Percentiles rank a stretch among this genome's conserved stretches.
Conservation (phyloP, 202 grass and related monocot genomes). For the Digitaria exilis region DNA sequence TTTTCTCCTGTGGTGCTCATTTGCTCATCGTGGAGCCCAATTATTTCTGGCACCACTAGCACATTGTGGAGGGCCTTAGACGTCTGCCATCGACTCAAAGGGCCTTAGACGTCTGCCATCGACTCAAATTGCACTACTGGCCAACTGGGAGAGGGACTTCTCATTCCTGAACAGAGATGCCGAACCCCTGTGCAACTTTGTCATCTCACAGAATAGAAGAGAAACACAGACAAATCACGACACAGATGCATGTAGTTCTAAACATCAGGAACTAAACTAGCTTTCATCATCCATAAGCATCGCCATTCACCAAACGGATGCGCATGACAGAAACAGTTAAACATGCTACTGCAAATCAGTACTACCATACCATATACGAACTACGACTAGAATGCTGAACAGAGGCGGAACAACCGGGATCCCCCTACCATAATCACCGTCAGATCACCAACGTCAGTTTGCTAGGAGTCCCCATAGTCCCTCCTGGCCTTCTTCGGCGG, state of each 20-base stretch:
- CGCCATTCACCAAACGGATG: background rate
- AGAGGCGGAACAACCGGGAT: background rate
- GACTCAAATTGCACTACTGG: background rate
- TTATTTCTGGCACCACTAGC: too few species aligned
- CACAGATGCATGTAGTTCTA: background rate
- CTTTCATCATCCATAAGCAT: background rate
- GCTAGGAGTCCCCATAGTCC: constrained; percentile 41
- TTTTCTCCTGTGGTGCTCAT: too few species aligned
- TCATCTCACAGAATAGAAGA: background rate
- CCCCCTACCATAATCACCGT: background rate
- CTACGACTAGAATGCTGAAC: constrained; percentile 26
- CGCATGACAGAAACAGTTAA: background rate
- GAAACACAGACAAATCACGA: background rate
- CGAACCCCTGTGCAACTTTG: background rate
- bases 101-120: background rate
- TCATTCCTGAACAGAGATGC: background rate
- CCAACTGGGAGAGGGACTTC: background rate
- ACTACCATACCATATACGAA: constrained; percentile 29
- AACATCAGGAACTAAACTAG: constrained; percentile 26
- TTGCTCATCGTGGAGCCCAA: too few species aligned
- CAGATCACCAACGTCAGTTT: background rate
- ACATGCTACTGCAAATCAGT: constrained; percentile 32
- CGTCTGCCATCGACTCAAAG: background rate
- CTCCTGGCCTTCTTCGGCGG: constrained; percentile 70
- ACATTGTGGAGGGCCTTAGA: too few species aligned